Percentiles rank a stretch among this genome's conserved stretches.
phyloP scores from a whole-genome alignment of 2,329 filamentous ascomycete species.

The Hirsutella rhossiliensis region DNA sequence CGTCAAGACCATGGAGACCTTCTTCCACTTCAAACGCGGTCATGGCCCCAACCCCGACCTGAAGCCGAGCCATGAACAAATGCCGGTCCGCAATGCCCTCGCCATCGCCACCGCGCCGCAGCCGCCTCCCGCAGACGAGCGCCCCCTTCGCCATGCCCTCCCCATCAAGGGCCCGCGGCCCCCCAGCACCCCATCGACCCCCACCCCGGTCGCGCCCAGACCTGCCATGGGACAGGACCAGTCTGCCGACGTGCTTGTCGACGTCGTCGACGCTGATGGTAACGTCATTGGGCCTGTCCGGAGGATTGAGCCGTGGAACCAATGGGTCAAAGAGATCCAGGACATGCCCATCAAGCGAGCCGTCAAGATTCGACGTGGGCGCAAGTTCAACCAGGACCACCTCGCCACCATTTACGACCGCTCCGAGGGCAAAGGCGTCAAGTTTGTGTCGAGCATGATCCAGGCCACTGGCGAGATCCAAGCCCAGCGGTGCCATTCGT shows the following conservation, averaged over 20 bases:
- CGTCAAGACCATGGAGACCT: slow-evolving; percentile 18
- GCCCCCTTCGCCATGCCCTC: neutral
- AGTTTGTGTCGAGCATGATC: slow-evolving; percentile 36
- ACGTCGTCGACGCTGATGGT: slow-evolving; percentile 26
- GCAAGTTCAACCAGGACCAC: slow-evolving; percentile 26
- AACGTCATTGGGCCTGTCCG: slow-evolving; percentile 24
- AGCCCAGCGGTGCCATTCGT: slow-evolving; percentile 25
- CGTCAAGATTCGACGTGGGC: slow-evolving; percentile 28
- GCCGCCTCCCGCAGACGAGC: neutral
- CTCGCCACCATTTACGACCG: slow-evolving; percentile 29
- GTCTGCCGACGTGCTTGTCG: slow-evolving; percentile 12
- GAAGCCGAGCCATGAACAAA: slow-evolving; percentile 1
- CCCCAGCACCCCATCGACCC: neutral
- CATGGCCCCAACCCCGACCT: slow-evolving; percentile 7
- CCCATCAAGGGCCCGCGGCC: neutral
- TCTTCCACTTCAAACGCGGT: slow-evolving; percentile 19
- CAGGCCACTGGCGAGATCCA: slow-evolving; percentile 34
- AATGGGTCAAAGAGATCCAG: slow-evolving; percentile 25
- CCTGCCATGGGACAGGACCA: neutral
- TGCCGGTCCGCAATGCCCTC: neutral
- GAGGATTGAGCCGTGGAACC: slow-evolving; percentile 24
- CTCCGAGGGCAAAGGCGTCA: slow-evolving; percentile 27
- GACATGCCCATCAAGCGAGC: slow-evolving; percentile 23
- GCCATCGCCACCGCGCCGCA: neutral
- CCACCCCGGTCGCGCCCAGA: neutral